Percentiles rank a stretch among this genome's conserved stretches.
Conservation (phyloP, 352 stramenopile species). For the Albugo candida region DNA sequence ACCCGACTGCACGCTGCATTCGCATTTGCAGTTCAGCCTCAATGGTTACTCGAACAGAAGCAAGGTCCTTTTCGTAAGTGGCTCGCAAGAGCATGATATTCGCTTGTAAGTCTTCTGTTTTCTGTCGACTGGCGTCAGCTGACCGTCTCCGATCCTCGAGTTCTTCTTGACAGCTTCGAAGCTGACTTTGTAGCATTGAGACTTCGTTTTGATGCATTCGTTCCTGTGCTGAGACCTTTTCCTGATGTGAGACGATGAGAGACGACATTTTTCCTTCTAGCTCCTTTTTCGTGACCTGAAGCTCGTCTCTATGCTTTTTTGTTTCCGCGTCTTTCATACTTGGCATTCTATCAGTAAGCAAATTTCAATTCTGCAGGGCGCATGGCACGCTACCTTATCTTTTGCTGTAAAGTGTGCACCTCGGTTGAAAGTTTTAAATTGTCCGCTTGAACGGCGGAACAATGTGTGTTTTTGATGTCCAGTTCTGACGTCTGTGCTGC, state of each 20-base stretch:
- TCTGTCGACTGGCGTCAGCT: conserved; percentile 17
- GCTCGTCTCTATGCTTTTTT: conserved; percentile 27
- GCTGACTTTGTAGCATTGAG: conserved; percentile 21
- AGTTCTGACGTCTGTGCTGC: conserved; percentile 18
- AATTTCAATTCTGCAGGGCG: not conserved
- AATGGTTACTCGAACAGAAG: conserved; percentile 27
- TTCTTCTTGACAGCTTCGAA: conserved; percentile 17
- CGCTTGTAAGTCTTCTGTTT: conserved; percentile 22
- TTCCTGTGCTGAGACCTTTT: conserved; percentile 11
- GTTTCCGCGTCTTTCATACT: conserved; percentile 32
- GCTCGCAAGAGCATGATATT: conserved; percentile 28
- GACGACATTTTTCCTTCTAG: conserved; percentile 20
- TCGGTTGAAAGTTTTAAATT: conserved; percentile 42
- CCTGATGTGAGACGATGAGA: conserved; percentile 17
- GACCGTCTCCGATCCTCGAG: conserved; percentile 17
- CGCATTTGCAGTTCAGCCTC: conserved; percentile 31
- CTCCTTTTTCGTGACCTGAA: conserved; percentile 24
- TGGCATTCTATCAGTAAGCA: not conserved
- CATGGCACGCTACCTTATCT: conserved; percentile 13
- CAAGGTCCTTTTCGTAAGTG: conserved; percentile 28
- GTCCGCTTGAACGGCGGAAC: conserved; percentile 30
- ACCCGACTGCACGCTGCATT: conserved; percentile 26
- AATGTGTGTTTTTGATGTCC: conserved; percentile 29
- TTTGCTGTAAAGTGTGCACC: conserved; percentile 20
- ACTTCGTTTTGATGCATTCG: conserved; percentile 24